Evolutionary conservation across 768 basidiomycete species (phyloP), one percentile per base, ranked within the genome.

Genomic region (Hygrocybe punicea): DNA sequence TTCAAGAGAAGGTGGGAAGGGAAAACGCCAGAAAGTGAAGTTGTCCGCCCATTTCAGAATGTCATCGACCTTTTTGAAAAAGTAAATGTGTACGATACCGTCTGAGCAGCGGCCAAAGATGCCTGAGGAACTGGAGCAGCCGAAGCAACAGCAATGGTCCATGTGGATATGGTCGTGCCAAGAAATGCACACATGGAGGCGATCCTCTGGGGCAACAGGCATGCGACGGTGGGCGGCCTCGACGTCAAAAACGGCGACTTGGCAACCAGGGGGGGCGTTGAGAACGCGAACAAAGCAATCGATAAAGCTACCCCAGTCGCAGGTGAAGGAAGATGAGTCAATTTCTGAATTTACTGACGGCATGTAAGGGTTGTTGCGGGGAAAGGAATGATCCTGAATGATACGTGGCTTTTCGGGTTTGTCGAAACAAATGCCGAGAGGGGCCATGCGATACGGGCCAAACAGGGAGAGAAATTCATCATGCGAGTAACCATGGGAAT

Each of bases 21-120:
- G 49, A 19, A 6, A 49, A 9, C 50, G 47, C 36, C 63, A 52
- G 9, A 60, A 40, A 13, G 40, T 52, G 36, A 63, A 49, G 50
- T 68, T 62, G 57, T 68, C 67, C 11, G 55, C 58, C 67, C 67
- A 68, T 42, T n/a, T n/a, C n/a, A n/a, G n/a, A n/a, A n/a, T n/a
- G n/a, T n/a, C n/a, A n/a, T n/a, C n/a, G n/a, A n/a, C 47, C 11
- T 13, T 23, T 10, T 52, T 33, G 4, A 54, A 24, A 5, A 56
- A 6, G 50, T 60, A 62, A 19, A 70, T 68, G 34, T 55, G 58
- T 0, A 57, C 45, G 9, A 53, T 44, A 4, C 65, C 56, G 29
- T 65, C 58, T 1, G 57, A 59, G 2, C 63, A 51, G 29, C 59
- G 25, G 0, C 68, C 64, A 19, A 63, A 61, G 36, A 64, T 58